A percentile compares a stretch with the other conserved stretches of the same genome.
Evolutionary conservation across 345 rosid species (phyloP).

Genomic region (Eucalyptus cloeziana): DNA sequence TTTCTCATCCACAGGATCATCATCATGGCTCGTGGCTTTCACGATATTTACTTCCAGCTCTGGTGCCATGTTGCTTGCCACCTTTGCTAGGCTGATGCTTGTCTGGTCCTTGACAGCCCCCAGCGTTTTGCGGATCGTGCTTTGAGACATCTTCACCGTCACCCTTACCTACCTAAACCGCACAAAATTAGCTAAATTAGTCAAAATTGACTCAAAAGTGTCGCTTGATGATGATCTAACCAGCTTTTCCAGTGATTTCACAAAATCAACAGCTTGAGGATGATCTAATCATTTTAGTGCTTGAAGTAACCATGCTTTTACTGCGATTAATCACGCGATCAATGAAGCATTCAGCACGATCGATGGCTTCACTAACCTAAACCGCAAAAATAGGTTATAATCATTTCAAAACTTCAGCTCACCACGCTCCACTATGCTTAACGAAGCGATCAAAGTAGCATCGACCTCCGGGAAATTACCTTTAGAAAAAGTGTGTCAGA

Average conservation of each 20-base stretch:
- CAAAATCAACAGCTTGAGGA: not conserved
- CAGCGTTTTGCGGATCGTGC: conserved; percentile 78
- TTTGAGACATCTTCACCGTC: conserved; percentile 43
- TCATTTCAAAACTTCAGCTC: not conserved
- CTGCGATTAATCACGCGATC: not conserved
- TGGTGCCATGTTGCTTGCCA: conserved; percentile 73
- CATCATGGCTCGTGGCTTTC: conserved; percentile 83
- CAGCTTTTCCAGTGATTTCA: not conserved
- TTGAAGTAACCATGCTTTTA: not conserved
- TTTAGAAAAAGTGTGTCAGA: not conserved
- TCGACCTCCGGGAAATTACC: not conserved
- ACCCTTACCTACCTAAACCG: not conserved
- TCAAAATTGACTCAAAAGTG: not conserved
- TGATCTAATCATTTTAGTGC: not conserved
- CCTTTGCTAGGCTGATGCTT: conserved; percentile 77
- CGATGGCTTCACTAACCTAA: not conserved
- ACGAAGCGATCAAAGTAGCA: not conserved
- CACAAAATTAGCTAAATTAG: not conserved
- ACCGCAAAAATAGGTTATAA: not conserved
- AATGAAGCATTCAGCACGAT: not conserved
- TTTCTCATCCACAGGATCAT: conserved; percentile 72
- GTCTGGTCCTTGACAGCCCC: conserved; percentile 91
- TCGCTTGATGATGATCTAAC: not conserved
- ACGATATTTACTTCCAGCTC: conserved; percentile 84
- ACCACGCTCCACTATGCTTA: not conserved